These are phyloP conservation scores for Aspergillus fischeri DNA, from an alignment of 2,329 filamentous ascomycete species.

Conservation along the genomic window DNA sequence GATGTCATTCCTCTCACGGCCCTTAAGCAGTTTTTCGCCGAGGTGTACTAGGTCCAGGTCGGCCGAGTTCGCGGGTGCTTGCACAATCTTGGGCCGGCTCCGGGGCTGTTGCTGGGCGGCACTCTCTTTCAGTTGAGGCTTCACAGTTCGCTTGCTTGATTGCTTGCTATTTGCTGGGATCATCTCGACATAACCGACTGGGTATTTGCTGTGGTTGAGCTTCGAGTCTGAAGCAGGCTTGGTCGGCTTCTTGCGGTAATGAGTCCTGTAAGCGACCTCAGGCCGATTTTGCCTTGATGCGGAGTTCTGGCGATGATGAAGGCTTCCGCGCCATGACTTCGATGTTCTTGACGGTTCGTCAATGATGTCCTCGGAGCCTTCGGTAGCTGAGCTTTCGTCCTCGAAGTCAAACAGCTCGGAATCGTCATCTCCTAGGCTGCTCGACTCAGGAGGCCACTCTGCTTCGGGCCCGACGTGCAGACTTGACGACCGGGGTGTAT, in stretches of 20 bases:
- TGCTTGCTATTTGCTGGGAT: conserved; percentile 20
- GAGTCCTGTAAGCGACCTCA: conserved; percentile 21
- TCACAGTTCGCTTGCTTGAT: conserved; percentile 2
- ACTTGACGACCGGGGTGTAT: not conserved
- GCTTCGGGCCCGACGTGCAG: conserved; percentile 4
- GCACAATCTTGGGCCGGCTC: conserved; percentile 16
- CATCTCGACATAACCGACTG: conserved; percentile 19
- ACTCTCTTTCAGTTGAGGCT: not conserved
- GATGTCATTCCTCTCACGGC: conserved; percentile 19
- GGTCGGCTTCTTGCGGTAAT: conserved; percentile 21
- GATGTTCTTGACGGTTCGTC: conserved; percentile 11
- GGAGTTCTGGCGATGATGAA: conserved; percentile 17
- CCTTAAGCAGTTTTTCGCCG: conserved; percentile 7
- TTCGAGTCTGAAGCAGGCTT: conserved; percentile 5
- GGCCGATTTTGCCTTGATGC: conserved; percentile 14
- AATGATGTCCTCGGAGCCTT: conserved; percentile 22
- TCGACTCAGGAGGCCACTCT: conserved; percentile 13
- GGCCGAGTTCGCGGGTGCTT: conserved; percentile 10
- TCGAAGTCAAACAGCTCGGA: conserved; percentile 25
- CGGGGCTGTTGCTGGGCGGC: conserved; percentile 9
- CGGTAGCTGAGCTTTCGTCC: conserved; percentile 24
- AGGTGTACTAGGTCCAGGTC: conserved; percentile 8
- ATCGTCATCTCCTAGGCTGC: conserved; percentile 28
- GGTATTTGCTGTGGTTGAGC: conserved; percentile 11
- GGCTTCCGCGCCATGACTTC: conserved; percentile 14